These are phyloP conservation scores for Urtica urens DNA, from an alignment of 306 rosid species.

Conservation along the genomic window DNA sequence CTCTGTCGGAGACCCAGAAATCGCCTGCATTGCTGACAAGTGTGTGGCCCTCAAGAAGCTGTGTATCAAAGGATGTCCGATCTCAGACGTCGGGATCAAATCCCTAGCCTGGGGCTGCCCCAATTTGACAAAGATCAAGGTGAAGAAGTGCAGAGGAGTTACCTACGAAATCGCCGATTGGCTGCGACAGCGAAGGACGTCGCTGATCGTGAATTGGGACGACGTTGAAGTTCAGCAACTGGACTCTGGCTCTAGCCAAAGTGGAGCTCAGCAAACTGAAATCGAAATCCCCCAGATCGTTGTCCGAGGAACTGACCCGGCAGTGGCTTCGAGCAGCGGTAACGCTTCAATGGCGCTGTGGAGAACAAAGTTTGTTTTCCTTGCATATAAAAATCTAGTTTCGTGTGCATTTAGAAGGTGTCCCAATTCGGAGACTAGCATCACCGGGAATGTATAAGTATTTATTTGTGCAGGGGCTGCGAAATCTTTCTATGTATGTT, in stretches of 20 bases:
- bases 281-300: slow-evolving; percentile 15
- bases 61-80: slow-evolving; percentile 75
- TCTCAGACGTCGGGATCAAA: slow-evolving; percentile 55
- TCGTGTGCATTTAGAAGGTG: slow-evolving; percentile 46
- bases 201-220: slow-evolving; percentile 53
- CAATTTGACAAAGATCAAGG: slow-evolving; percentile 69
- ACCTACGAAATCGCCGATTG: slow-evolving; percentile 45
- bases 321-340: slow-evolving; percentile 32
- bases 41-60: slow-evolving; percentile 64
- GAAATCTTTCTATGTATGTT: slow-evolving; percentile 9
- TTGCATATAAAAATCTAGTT: slow-evolving; percentile 35
- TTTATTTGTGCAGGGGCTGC: slow-evolving; percentile 6
- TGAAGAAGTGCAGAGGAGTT: slow-evolving; percentile 62
- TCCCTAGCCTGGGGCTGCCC: slow-evolving; percentile 70
- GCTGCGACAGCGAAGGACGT: slow-evolving; percentile 49
- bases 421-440: slow-evolving; percentile 23
- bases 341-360: slow-evolving; percentile 29
- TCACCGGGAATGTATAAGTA: slow-evolving; percentile 23
- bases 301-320: slow-evolving; percentile 10
- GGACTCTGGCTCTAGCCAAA: slow-evolving; percentile 38
- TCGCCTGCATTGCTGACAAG: slow-evolving; percentile 59
- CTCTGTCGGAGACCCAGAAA: slow-evolving; percentile 60
- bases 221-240: slow-evolving; percentile 33
- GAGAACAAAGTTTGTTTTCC: slow-evolving; percentile 39
- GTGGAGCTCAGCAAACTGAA: slow-evolving; percentile 24